A percentile compares a stretch with the other conserved stretches of the same genome.
These are phyloP conservation scores for Spirogloea muscicola DNA, from an alignment of 139 green algal species.

Conservation along the genomic window DNA sequence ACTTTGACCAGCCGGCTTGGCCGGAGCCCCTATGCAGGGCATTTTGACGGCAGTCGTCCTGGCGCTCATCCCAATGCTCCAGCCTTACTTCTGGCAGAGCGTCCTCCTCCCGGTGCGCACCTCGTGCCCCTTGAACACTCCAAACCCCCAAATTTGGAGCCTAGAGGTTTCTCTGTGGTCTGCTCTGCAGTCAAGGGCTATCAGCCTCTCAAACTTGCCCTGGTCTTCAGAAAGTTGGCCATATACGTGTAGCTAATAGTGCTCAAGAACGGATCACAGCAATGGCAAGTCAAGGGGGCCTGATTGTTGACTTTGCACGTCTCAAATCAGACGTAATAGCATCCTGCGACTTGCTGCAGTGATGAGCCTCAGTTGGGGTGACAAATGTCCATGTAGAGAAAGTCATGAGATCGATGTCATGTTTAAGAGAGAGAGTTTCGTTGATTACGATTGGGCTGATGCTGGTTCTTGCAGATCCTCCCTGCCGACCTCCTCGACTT, in stretches of 20 bases:
- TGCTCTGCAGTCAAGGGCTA: background rate
- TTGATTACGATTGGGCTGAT: no score
- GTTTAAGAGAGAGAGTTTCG: no score
- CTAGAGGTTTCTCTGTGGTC: background rate
- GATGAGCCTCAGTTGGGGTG: no score
- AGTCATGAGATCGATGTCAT: no score
- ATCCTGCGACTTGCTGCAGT: no score
- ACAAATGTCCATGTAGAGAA: no score
- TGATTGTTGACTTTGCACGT: background rate
- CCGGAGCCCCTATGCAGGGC: no score
- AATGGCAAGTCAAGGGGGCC: background rate
- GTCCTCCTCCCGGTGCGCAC: constrained; percentile 73
- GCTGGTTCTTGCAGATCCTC: constrained; percentile 32
- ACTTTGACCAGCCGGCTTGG: no score
- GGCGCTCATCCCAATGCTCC: constrained; percentile 73
- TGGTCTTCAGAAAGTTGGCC: background rate
- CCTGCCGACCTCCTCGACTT: constrained; percentile 54
- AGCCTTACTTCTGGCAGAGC: constrained; percentile 79
- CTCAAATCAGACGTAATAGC: no score
- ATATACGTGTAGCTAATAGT: no score
- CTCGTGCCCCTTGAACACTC: constrained; percentile 38
- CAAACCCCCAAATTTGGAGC: constrained; percentile 20
- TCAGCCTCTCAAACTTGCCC: background rate
- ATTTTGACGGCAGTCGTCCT: constrained; percentile 69
- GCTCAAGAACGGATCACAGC: constrained; percentile 45